Percentiles rank a stretch among this genome's conserved stretches.
These are phyloP conservation scores for Boletus rex-veris DNA, from an alignment of 768 basidiomycete genomes.

Conservation along the genomic window DNA sequence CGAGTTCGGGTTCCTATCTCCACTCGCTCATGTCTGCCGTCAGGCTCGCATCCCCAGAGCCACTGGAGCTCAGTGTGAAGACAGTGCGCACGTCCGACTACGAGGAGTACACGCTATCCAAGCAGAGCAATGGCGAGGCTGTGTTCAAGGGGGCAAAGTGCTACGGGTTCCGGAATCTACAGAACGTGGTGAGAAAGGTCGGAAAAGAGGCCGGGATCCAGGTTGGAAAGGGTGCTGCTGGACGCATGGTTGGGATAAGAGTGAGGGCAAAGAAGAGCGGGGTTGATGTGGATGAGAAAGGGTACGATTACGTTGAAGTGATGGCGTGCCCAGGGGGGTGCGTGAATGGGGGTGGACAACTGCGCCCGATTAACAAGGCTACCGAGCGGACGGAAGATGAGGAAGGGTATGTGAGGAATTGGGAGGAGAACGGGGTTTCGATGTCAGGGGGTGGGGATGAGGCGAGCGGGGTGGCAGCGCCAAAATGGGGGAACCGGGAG, in stretches of 20 bases:
- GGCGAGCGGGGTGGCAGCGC: conserved; percentile 34
- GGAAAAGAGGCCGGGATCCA: conserved; percentile 79
- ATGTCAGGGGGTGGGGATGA: conserved; percentile 2
- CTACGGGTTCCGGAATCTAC: conserved; percentile 96
- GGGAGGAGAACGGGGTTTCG: conserved; percentile 53
- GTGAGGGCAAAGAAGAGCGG: conserved; percentile 33
- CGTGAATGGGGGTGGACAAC: conserved; percentile 95
- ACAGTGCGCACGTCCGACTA: conserved; percentile 72
- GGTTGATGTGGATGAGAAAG: conserved; percentile 36
- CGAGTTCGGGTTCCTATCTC: conserved; percentile 91
- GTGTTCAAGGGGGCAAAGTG: conserved; percentile 93
- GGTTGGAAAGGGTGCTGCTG: conserved; percentile 68
- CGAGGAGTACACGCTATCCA: conserved; percentile 64
- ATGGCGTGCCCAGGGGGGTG: conserved; percentile 99
- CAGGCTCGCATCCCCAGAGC: conserved; percentile 37
- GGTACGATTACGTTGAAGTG: conserved; percentile 92
- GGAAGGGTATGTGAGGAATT: conserved; percentile 65
- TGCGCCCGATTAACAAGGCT: conserved; percentile 16
- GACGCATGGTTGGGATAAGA: conserved; percentile 32
- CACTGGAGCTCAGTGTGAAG: conserved; percentile 50
- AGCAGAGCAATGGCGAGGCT: conserved; percentile 46
- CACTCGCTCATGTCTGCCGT: conserved; percentile 69
- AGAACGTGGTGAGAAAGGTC: conserved; percentile 93
- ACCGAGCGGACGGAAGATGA: conserved; percentile 41
- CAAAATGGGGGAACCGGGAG: conserved; percentile 78